phyloP scores from a whole-genome alignment of 768 basidiomycete species.

The Plicaturopsis crispa region DNA sequence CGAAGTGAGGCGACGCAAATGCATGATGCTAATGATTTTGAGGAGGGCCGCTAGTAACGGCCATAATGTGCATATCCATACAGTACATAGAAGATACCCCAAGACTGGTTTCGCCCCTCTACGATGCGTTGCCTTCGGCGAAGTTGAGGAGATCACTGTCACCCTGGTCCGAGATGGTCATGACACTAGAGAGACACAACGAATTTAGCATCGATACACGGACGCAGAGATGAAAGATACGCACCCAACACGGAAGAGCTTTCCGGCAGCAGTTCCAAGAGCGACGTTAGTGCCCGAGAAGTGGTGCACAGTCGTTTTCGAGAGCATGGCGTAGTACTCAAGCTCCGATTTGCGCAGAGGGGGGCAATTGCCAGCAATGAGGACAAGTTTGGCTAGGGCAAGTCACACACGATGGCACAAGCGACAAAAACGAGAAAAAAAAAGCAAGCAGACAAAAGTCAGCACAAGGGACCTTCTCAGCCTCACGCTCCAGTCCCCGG shows the following conservation, averaged over 20 bases:
- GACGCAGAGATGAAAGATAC: constrained; percentile 16
- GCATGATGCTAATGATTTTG: too few relatives aligned
- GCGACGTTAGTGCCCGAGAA: constrained; percentile 97
- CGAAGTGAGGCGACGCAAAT: too few relatives aligned
- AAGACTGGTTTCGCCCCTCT: too few relatives aligned
- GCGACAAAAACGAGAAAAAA: constrained; percentile 14
- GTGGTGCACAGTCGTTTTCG: constrained; percentile 98
- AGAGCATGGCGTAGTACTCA: constrained; percentile 99
- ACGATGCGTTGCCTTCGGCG: constrained; percentile 66
- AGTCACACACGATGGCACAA: constrained; percentile 1
- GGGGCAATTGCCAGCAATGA: constrained; percentile 99
- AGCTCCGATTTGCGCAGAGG: constrained; percentile 98
- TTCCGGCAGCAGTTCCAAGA: constrained; percentile 97
- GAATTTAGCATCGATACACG: constrained; percentile 1
- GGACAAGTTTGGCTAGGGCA: constrained; percentile 84
- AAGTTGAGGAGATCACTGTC: constrained; percentile 93
- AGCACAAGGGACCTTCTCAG: constrained; percentile 98
- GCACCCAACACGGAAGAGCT: constrained; percentile 97
- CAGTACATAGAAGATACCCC: constrained; percentile 5
- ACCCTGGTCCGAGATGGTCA: constrained; percentile 94
- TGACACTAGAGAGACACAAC: constrained; percentile 53
- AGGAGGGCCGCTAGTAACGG: not conserved
- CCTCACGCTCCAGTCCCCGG: constrained; percentile 94
- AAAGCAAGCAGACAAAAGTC: constrained; percentile 26
- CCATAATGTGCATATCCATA: constrained; percentile 3